Conservation (phyloP, 2,329 filamentous ascomycete genomes). For the Nakataea oryzae region DNA sequence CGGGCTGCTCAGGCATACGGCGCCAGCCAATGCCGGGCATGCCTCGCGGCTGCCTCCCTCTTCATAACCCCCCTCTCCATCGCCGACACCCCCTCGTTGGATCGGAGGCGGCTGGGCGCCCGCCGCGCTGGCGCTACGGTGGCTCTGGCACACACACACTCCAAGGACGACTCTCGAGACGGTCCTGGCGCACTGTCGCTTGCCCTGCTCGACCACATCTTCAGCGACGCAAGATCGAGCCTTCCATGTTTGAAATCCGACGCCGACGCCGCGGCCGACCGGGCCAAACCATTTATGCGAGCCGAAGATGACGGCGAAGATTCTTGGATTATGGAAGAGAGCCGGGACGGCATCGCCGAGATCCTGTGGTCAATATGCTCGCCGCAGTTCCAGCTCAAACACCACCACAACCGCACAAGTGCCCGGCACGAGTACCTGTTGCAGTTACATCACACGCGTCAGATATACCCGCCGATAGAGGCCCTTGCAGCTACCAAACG, state of each 20-base stretch:
- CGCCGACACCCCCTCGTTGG: neutral
- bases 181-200: neutral
- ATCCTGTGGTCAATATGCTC: neutral
- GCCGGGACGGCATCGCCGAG: neutral
- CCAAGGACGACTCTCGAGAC: neutral
- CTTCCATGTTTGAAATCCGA: neutral
- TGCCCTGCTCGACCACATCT: neutral
- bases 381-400: neutral
- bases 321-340: neutral
- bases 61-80: neutral
- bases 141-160: neutral
- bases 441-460: neutral
- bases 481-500: neutral
- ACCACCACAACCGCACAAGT: neutral
- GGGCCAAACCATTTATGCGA: neutral
- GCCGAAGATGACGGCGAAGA: neutral
- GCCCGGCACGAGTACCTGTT: neutral
- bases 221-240: neutral
- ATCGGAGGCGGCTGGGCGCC: neutral
- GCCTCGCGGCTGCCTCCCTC: slow-evolving; percentile 29
- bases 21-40: slow-evolving; percentile 56
- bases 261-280: neutral
- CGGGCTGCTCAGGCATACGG: slow-evolving; percentile 52
- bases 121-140: neutral
- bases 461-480: neutral